Evolutionary conservation across 257 asterid genomes (phyloP).

Genomic region (Petrea volubilis): DNA sequence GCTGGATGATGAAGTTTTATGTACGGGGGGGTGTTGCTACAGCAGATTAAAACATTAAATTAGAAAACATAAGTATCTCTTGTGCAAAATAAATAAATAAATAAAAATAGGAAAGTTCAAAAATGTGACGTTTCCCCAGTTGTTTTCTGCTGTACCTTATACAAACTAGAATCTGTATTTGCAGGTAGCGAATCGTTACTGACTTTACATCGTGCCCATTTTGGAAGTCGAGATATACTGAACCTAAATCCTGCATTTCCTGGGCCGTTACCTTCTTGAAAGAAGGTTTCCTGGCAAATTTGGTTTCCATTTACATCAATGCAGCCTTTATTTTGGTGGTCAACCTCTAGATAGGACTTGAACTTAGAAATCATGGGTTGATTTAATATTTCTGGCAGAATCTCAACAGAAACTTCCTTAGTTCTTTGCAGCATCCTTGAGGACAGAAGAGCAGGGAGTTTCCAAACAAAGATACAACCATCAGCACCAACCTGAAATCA

Average conservation of each 20-base stretch:
- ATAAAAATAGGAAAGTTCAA: not conserved
- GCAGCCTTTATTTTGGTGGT: conserved; percentile 21
- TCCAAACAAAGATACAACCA: conserved; percentile 76
- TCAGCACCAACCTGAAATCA: conserved; percentile 59
- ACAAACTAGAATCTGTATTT: conserved; percentile 33
- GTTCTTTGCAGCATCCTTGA: conserved; percentile 48
- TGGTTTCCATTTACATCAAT: conserved; percentile 23
- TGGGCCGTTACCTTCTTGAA: conserved; percentile 25
- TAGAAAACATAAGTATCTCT: not conserved
- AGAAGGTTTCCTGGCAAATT: conserved; percentile 21
- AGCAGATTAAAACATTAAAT: not conserved
- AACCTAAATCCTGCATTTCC: conserved; percentile 44
- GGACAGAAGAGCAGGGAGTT: conserved; percentile 52
- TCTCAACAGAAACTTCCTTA: conserved; percentile 29
- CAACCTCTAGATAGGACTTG: conserved; percentile 22
- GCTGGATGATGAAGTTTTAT: not conserved
- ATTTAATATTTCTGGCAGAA: conserved; percentile 28
- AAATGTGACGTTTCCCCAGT: conserved; percentile 3
- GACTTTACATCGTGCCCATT: conserved; percentile 62
- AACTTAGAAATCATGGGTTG: conserved; percentile 28
- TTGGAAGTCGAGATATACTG: conserved; percentile 72
- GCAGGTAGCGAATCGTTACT: conserved; percentile 21
- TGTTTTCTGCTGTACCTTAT: conserved; percentile 36
- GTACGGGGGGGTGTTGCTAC: not conserved
- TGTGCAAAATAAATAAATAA: not conserved